phyloP scores from a whole-genome alignment of 306 rosid genomes.

The Malus asiatica region DNA sequence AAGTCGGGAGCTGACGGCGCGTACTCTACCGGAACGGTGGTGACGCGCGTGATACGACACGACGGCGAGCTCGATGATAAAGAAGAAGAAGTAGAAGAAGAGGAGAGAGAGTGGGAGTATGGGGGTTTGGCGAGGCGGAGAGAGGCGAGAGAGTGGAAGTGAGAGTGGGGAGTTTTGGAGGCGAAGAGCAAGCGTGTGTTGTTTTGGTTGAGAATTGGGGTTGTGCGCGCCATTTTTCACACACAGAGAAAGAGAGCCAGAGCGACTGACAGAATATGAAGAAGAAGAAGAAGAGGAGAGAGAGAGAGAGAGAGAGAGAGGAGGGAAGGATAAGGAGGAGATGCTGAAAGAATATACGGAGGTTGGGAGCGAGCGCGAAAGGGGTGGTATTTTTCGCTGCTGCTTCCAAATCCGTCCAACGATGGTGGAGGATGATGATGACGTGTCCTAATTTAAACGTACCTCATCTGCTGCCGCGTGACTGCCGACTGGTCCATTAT shows the following conservation, averaged over 20 bases:
- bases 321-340: conserved; percentile 9
- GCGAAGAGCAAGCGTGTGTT: conserved; percentile 33
- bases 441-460: not conserved
- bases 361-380: not conserved
- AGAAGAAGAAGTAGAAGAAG: conserved; percentile 11
- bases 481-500: not conserved
- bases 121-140: conserved; percentile 31
- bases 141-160: conserved; percentile 7
- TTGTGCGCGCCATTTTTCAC: conserved; percentile 40
- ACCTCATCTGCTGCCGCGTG: not conserved
- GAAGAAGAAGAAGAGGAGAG: not conserved
- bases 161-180: conserved; percentile 23
- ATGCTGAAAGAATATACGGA: conserved; percentile 41
- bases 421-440: not conserved
- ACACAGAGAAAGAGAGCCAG: not conserved
- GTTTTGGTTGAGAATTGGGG: conserved; percentile 41
- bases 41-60: conserved; percentile 38
- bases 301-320: not conserved
- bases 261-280: not conserved
- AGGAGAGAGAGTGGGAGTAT: not conserved
- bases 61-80: conserved; percentile 16
- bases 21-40: conserved; percentile 58
- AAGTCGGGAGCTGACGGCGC: conserved; percentile 51
- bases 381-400: not conserved
- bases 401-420: not conserved